Base-by-base conservation (phyloP, 306 rosid species). In the Begonia loranthoides region DNA sequence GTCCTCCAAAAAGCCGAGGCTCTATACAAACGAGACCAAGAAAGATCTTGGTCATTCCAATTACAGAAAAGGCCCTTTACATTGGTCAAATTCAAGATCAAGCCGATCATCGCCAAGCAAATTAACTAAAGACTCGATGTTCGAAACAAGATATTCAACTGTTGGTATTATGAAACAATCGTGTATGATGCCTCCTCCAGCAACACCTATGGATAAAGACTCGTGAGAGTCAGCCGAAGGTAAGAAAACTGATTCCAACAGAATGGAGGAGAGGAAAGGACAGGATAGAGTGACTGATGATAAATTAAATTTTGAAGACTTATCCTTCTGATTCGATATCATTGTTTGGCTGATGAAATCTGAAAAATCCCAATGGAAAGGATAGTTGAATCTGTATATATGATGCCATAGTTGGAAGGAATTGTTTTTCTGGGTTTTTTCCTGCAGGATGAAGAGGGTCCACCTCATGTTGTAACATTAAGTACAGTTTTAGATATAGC, bases 241-340 rank as follows among this genome's bases (percentile, higher is more conserved):
- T 48, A 0, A 74, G 94, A 65, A 86, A 86, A 65, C 60, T 73
- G 15, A 67, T 78, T 64, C 67, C 77, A 33, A 72, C 62, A 74
- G 94, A 76, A 53, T 85, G 95, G 94, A 82, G 71, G 70, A 70
- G 85, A 55, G 83, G 83, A 57, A 73, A 83, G 66, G 79, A 79
- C 22, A 57, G 69, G 69, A 71, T 69, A 69, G 73, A 67, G 69
- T 43, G 79, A 68, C 55, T 79, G 79, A 77, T 58, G 51, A 45
- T 14, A 28, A 58, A 46, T 17, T 52, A 22, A 41, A 46, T 5
- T 16, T 14, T 48, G 51, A 15, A 47, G 51, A 10, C 17, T 10
- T 47, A 22, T 12, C 36, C 36, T 38, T 50, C 41, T n/a, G 21
- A 60, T 50, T 50, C 13, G 52, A 57, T 47, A 45, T 39, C 43